Percentiles rank a stretch among this genome's conserved stretches.
Evolutionary conservation across 345 rosid genomes (phyloP).

Genomic region (Acer campestre): DNA sequence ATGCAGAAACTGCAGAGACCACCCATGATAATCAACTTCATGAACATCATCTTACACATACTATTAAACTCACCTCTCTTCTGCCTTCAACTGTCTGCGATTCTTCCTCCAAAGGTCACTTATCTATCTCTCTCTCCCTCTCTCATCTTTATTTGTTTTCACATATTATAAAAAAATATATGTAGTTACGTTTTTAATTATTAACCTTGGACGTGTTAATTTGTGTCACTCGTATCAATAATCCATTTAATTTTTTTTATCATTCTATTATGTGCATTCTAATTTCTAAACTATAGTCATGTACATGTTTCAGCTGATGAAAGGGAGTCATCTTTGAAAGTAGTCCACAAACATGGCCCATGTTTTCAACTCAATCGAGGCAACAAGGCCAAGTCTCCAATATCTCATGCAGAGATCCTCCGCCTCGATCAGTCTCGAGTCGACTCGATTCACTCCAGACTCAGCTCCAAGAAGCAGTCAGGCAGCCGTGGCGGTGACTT

Average conservation of each 20-base stretch:
- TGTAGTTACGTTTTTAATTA: no score
- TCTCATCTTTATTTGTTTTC: neutral
- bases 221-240: no score
- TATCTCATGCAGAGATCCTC: slow-evolving; percentile 50
- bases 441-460: slow-evolving; percentile 51
- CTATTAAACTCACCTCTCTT: slow-evolving; percentile 50
- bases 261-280: neutral
- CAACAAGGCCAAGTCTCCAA: slow-evolving; percentile 21
- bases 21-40: neutral
- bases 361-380: slow-evolving; percentile 38
- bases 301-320: slow-evolving; percentile 28
- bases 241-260: no score
- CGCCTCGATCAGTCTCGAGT: slow-evolving; percentile 65
- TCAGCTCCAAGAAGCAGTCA: slow-evolving; percentile 23
- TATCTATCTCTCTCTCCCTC: neutral
- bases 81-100: slow-evolving; percentile 57
- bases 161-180: neutral
- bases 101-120: slow-evolving; percentile 44
- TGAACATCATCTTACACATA: slow-evolving; percentile 19
- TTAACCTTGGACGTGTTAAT: no score
- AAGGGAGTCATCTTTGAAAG: slow-evolving; percentile 51
- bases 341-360: slow-evolving; percentile 73
- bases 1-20: no score
- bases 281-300: no score
- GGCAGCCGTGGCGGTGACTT: slow-evolving; percentile 17